Evolutionary conservation across 2,329 filamentous ascomycete species (phyloP).

Genomic region (Diaporthe sp.): DNA sequence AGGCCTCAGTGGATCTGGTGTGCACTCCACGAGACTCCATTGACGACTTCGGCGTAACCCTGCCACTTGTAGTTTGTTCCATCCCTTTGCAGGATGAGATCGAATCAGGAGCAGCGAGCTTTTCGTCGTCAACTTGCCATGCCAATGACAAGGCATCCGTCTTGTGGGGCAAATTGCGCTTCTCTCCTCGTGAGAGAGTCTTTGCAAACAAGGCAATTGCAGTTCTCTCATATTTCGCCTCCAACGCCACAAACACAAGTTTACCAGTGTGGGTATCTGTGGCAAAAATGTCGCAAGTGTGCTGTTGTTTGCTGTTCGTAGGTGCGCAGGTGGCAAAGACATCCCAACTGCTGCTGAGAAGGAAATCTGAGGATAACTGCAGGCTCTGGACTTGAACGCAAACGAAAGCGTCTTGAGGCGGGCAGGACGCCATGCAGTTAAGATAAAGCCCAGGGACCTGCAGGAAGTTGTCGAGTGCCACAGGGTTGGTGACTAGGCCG

Average conservation of each 20-base stretch:
- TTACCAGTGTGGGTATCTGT: not conserved
- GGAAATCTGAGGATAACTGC: not conserved
- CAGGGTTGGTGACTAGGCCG: not conserved
- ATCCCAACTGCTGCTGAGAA: not conserved
- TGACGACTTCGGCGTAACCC: not conserved
- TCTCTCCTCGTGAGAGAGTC: not conserved
- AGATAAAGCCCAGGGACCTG: not conserved
- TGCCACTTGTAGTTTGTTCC: not conserved
- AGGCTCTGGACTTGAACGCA: not conserved
- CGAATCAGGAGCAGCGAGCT: not conserved
- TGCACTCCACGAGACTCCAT: not conserved
- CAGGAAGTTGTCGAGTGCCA: not conserved
- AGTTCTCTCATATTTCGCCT: not conserved
- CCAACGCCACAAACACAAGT: not conserved
- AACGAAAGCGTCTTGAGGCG: not conserved
- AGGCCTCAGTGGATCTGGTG: not conserved
- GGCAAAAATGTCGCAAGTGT: not conserved
- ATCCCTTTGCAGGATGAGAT: not conserved
- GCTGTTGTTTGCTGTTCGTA: not conserved
- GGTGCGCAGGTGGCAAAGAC: not conserved
- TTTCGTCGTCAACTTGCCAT: not conserved
- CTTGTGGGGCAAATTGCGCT: not conserved
- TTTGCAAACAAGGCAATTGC: not conserved
- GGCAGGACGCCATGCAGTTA: not conserved
- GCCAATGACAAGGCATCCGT: not conserved